Evolutionary conservation across 805 yeast species (phyloP).

Genomic region (Phaffomyces opuntiae): DNA sequence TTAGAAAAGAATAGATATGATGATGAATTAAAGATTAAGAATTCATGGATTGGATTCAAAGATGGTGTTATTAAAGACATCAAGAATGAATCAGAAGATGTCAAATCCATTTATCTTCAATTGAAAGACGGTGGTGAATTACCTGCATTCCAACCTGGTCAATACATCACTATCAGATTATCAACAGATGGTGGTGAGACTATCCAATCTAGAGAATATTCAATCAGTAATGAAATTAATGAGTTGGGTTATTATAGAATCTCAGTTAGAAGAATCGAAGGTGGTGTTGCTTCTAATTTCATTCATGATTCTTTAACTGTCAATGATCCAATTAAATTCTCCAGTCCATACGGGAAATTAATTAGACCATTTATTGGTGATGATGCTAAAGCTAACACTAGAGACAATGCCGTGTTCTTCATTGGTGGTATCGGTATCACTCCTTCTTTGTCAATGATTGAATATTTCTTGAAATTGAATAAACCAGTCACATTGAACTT

Average conservation of each 20-base stretch:
- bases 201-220: constrained; percentile 51
- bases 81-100: constrained; percentile 37
- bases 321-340: constrained; percentile 42
- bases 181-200: constrained; percentile 30
- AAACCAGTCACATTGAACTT: constrained; percentile 10
- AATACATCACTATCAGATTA: constrained; percentile 31
- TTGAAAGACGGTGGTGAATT: constrained; percentile 34
- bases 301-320: constrained; percentile 40
- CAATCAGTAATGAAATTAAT: constrained; percentile 37
- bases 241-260: constrained; percentile 39
- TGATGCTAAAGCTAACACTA: constrained; percentile 12
- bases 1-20: constrained; percentile 45
- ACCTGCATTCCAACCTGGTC: constrained; percentile 31
- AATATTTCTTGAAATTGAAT: constrained; percentile 21
- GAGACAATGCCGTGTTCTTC: constrained; percentile 33
- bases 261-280: constrained; percentile 43
- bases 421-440: constrained; percentile 68
- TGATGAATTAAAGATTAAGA: constrained; percentile 20
- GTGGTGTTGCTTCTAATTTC: constrained; percentile 44
- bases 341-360: constrained; percentile 58
- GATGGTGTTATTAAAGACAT: constrained; percentile 39
- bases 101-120: constrained; percentile 44
- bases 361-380: constrained; percentile 23
- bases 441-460: constrained; percentile 49
- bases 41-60: constrained; percentile 57